phyloP scores from a whole-genome alignment of 208 protist genomes.

The Angomonas desouzai region DNA sequence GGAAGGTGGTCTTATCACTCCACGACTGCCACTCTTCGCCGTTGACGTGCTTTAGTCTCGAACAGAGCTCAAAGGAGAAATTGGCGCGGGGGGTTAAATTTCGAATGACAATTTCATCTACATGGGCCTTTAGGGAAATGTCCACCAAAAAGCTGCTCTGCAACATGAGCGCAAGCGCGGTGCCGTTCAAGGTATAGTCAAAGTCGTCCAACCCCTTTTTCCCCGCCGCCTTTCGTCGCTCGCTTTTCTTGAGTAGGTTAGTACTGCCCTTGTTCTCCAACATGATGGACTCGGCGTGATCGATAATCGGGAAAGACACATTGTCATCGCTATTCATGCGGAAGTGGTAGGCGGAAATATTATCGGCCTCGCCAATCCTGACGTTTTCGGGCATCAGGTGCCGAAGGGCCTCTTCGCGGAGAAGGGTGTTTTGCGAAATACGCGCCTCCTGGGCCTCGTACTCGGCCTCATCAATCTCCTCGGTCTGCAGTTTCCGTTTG shows the following conservation, averaged over 20 bases:
- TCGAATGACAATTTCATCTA: slow-evolving; percentile 7
- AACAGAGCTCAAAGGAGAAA: slow-evolving; percentile 5
- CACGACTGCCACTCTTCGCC: slow-evolving; percentile 80
- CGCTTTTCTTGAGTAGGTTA: background rate
- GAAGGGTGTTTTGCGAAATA: slow-evolving; percentile 64
- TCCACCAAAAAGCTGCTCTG: slow-evolving; percentile 1
- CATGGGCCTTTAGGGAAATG: background rate
- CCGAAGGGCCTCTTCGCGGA: slow-evolving; percentile 63
- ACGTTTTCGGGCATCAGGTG: slow-evolving; percentile 72
- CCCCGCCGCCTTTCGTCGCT: slow-evolving; percentile 1
- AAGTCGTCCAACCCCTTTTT: slow-evolving; percentile 9
- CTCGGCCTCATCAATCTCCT: slow-evolving; percentile 43
- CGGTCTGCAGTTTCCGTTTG: slow-evolving; percentile 74
- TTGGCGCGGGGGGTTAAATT: background rate
- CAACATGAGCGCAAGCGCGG: background rate
- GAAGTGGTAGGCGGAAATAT: slow-evolving; percentile 54
- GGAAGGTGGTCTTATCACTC: slow-evolving; percentile 40
- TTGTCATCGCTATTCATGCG: slow-evolving; percentile 29
- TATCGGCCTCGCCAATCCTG: slow-evolving; percentile 41
- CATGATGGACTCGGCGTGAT: slow-evolving; percentile 21
- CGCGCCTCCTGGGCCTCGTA: slow-evolving; percentile 44
- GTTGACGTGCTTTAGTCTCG: slow-evolving; percentile 1
- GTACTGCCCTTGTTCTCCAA: slow-evolving; percentile 11
- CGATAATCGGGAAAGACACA: slow-evolving; percentile 47
- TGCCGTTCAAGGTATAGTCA: slow-evolving; percentile 1